Evolutionary conservation across 306 rosid species (phyloP).

Genomic region (Glycine latifolia): DNA sequence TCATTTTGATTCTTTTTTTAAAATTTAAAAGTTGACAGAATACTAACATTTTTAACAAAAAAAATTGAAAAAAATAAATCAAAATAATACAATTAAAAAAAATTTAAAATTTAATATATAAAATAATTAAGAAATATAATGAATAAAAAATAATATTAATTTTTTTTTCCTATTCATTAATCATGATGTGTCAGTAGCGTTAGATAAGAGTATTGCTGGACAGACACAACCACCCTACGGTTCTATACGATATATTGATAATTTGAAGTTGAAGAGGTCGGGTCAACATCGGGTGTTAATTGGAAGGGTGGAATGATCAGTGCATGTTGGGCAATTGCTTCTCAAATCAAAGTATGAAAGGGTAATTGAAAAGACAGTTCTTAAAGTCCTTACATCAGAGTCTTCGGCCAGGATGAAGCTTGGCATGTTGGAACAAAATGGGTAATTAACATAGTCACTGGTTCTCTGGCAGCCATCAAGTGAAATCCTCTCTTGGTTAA

Average conservation of each 20-base stretch:
- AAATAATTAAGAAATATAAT: too few species aligned
- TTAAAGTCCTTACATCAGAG: background rate
- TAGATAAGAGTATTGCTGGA: background rate
- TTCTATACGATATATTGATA: background rate
- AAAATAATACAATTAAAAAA: too few species aligned
- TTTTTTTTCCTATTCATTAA: background rate
- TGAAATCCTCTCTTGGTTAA: slow-evolving; percentile 10
- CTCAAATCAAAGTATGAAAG: background rate
- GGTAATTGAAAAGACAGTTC: background rate
- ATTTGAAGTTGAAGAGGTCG: background rate
- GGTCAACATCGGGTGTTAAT: background rate
- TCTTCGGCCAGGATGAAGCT: background rate
- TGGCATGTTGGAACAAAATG: background rate
- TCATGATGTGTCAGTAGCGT: background rate
- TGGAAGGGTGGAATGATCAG: slow-evolving; percentile 1
- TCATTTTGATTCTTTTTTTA: too few species aligned
- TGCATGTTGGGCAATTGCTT: background rate
- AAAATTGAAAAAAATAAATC: too few species aligned
- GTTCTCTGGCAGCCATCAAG: background rate
- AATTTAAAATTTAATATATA: too few species aligned
- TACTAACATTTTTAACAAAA: too few species aligned
- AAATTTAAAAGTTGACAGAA: too few species aligned
- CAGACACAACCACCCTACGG: background rate
- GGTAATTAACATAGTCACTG: background rate
- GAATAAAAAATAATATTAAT: too few species aligned